Evolutionary conservation across 352 stramenopile species (phyloP), one percentile per base, ranked within the genome.

Genomic region (Pythium oligandrum): DNA sequence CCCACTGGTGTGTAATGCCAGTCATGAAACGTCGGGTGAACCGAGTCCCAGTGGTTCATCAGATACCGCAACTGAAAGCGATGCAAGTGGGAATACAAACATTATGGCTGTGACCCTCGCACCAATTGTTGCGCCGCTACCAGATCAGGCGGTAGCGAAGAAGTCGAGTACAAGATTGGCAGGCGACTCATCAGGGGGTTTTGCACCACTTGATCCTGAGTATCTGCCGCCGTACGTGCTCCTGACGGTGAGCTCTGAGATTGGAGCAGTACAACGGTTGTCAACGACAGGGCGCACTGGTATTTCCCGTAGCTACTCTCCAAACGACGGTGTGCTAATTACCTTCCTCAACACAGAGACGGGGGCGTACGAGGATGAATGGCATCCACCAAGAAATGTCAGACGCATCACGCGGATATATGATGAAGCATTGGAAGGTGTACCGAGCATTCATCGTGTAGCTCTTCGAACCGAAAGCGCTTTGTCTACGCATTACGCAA

Each of bases 261-360:
- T 86, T 40, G 85, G 85, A 4, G 76, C 85, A 26, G 69, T 95
- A 12, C 76, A 83, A 46, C 76, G 75, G 40, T 56, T 92, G 48
- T 72, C 75, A 30, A 69, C 76, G 2, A 87, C 73, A 17, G 82
- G 83, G 3, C 57, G 83, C 36, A 92, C 82, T 2, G 85, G 85
- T 6, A 73, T 89, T 31, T 91, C 83, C 57, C 68, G 81, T 4
- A 65, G 71, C 1, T 84, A 60, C 59, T 76, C 65, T 3, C 56
- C 69, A 12, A 66, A 86, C 2, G 69, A 91, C 26, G 80, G 79
- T 44, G 75, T 95, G 36, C 57, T 93, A 33, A 70, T 93, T 33
- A 90, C 75, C 0, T 93, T 95, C 40, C 64, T 93, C 12, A 95
- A 93, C 57, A 91, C 79, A 0, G 85, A 95, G 47, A 92, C 82